Conservation (phyloP, 306 rosid species). For the Benincasa hispida region DNA sequence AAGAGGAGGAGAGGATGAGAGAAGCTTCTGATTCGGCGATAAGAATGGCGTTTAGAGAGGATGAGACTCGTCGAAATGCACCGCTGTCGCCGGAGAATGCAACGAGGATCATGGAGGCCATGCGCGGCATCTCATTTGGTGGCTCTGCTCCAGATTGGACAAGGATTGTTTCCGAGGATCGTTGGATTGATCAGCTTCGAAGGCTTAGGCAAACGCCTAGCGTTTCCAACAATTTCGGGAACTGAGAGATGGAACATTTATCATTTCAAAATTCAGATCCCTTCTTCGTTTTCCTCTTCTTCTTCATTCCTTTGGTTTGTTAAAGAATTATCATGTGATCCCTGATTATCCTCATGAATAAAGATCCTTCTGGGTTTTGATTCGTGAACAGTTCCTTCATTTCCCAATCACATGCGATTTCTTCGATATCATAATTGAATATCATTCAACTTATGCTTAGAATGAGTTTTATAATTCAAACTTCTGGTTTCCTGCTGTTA, state of each 20-base stretch:
- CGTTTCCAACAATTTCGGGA: not conserved
- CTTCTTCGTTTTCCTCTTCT: not conserved
- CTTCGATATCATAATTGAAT: not conserved
- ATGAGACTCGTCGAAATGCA: constrained; percentile 56
- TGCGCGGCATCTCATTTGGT: constrained; percentile 61
- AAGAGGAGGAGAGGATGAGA: constrained; percentile 22
- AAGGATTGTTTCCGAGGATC: constrained; percentile 37
- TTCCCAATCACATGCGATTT: not conserved
- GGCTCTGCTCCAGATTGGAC: constrained; percentile 74
- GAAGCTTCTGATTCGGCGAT: constrained; percentile 32
- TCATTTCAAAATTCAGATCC: not conserved
- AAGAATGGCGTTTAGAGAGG: constrained; percentile 57
- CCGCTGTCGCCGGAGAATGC: constrained; percentile 71
- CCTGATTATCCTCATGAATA: not conserved
- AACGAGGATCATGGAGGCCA: constrained; percentile 67
- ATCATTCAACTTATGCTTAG: not conserved
- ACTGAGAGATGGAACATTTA: not conserved
- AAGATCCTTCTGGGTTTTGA: not conserved
- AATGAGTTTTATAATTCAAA: not conserved
- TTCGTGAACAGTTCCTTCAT: not conserved
- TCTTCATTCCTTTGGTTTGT: not conserved
- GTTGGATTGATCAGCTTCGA: constrained; percentile 66
- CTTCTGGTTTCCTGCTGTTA: not conserved
- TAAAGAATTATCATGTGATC: not conserved
- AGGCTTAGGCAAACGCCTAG: constrained; percentile 27